Base-by-base conservation (phyloP, 768 basidiomycete species). In the Rhizopogon sp. region DNA sequence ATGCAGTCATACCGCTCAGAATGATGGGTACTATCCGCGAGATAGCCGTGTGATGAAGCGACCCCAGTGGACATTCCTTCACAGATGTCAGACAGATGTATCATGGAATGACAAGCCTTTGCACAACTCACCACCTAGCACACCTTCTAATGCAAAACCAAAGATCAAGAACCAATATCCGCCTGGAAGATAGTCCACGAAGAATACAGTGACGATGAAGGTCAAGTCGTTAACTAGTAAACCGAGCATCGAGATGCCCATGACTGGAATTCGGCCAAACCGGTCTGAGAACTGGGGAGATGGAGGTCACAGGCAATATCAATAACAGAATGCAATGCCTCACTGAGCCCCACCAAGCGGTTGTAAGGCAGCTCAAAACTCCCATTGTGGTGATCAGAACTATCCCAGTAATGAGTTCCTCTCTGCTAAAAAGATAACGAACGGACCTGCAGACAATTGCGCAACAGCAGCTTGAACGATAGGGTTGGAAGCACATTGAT, bases 311-410 rank as follows among this genome's bases (percentile, higher is more conserved):
- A 53, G 14, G 7, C 13, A 43, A 39, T 11, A 29, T 8, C 3
- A 22, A 41, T 20, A 16, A 20, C 9, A 29, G 7, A 33, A 54
- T n/a, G 40, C 31, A 56, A 35, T 47, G 54, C 75, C 85, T 67
- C 69, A 88, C 87, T 52, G 85, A 78, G 53, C 88, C 87, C 93
- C 93, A 96, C 81, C 85, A 94, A 3, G 82, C 90, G 11, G 87
- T 85, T 3, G 91, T 93, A 35, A 94, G 64, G 58, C 89, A 88
- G 33, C 83, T 79, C 35, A 96, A 72, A 50, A 91, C 68, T 8
- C 93, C 93, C 72, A 82, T 82, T 9, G 78, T 73, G 3, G 84
- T 74, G 0, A 22, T 33, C 17, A 39, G 29, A 11, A 53, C 41
- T 43, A 50, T 13, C 31, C 10, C 8, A 3, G 40, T 22, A 44